Percentiles rank a stretch among this genome's conserved stretches.
Evolutionary conservation across 1,139 yeast genomes (phyloP).

Genomic region (Wickerhamiella pararugosa): DNA sequence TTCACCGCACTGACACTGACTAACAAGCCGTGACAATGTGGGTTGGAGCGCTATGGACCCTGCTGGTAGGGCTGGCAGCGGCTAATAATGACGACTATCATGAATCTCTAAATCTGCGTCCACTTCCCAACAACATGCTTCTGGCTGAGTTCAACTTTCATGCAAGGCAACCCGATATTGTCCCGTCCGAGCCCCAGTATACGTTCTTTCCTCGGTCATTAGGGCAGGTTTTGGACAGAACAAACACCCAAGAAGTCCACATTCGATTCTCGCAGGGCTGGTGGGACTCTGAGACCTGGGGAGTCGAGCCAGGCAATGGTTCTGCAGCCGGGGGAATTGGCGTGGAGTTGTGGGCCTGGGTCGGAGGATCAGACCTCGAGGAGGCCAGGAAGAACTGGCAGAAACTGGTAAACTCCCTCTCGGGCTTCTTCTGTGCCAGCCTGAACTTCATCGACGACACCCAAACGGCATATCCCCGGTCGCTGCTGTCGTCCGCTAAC

Average conservation of each 20-base stretch:
- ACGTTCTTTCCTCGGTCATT: constrained; percentile 66
- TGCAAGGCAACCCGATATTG: constrained; percentile 19
- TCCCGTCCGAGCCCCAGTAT: constrained; percentile 23
- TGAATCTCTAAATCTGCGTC: constrained; percentile 47
- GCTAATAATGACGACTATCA: constrained; percentile 24
- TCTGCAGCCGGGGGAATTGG: constrained; percentile 80
- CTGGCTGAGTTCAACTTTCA: constrained; percentile 56
- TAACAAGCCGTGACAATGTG: too few species aligned
- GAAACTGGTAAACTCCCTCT: constrained; percentile 53
- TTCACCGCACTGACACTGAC: too few species aligned
- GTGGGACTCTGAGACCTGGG: constrained; percentile 91
- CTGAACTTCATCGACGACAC: constrained; percentile 73
- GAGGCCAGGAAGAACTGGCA: constrained; percentile 58
- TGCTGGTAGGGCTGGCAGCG: constrained; percentile 11
- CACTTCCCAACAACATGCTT: constrained; percentile 55
- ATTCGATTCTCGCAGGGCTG: constrained; percentile 84
- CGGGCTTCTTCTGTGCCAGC: constrained; percentile 93
- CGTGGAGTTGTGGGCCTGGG: constrained; percentile 79
- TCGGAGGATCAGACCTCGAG: constrained; percentile 45
- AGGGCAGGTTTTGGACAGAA: constrained; percentile 56
- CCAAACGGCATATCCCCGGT: constrained; percentile 50
- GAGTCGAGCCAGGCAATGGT: constrained; percentile 63
- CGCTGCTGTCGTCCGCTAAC: constrained; percentile 17
- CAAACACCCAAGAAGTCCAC: constrained; percentile 63
- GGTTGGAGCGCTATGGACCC: constrained; percentile 11